Evolutionary conservation across 352 stramenopile species (phyloP).

Genomic region (Globisporangium paroecandrum): DNA sequence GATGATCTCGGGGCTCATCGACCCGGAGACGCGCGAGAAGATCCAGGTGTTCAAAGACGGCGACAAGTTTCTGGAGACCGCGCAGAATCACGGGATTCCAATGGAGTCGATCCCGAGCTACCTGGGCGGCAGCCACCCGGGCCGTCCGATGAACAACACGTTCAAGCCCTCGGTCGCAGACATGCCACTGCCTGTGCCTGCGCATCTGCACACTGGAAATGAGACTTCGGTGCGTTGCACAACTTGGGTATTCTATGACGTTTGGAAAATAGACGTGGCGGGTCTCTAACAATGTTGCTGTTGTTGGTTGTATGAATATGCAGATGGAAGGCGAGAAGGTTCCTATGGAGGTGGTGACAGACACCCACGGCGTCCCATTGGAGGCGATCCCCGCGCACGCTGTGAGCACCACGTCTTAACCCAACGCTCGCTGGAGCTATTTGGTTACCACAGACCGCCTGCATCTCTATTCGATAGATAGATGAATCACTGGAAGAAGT

Average conservation of each 20-base stretch:
- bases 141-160: conserved; percentile 60
- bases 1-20: conserved; percentile 65
- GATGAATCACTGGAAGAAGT: neutral
- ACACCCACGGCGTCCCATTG: neutral
- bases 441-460: neutral
- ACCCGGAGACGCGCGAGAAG: conserved; percentile 77
- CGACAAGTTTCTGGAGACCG: conserved; percentile 50
- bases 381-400: neutral
- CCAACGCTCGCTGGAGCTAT: neutral
- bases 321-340: conserved; percentile 10
- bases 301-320: neutral
- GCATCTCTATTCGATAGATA: conserved; percentile 4
- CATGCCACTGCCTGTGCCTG: conserved; percentile 45
- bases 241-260: neutral
- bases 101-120: conserved; percentile 52
- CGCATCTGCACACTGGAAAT: neutral
- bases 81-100: conserved; percentile 61
- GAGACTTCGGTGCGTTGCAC: neutral
- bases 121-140: conserved; percentile 54
- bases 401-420: neutral
- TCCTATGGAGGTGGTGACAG: neutral
- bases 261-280: neutral
- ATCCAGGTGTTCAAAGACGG: conserved; percentile 80
- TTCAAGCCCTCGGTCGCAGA: conserved; percentile 58
- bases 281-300: neutral